Evolutionary conservation across 306 rosid genomes (phyloP), one percentile per base, ranked within the genome.

Genomic region (Dalbergia oliveri): DNA sequence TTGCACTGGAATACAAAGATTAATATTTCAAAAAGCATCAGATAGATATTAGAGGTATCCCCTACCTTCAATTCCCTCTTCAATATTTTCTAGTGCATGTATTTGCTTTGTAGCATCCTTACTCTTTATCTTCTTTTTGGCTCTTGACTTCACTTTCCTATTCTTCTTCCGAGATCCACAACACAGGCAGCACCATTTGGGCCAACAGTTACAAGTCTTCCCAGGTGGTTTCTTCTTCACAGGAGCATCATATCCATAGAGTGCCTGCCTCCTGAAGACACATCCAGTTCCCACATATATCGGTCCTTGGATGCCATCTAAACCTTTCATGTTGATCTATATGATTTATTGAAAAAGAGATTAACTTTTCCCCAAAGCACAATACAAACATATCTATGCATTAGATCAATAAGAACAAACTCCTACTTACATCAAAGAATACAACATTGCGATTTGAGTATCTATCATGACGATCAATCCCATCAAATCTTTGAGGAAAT

Each of bases 241-340:
- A 8, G 98, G 98, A 62, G 98, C 96, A 88, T 94, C 98, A 73
- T 77, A 92, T 61, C 98, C 98, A 21, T 94, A 94, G 6, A 94
- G 97, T 26, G 98, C 98, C 77, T 92, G 97, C 93, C 98, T 88
- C 84, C 98, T 85, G 80, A 94, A 94, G 62, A 94, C 97, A 43
- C 98, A 92, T 63, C 98, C 98, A 53, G 98, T 94, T 79, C 98
- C 98, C 3, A 94, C 98, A 51, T 94, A 94, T 44, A 94, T 92
- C 18, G 98, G 98, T 70, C 98, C 98, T 88, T 94, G 98, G 72
- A 94, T 94, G 18, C 98, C 98, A 51, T 94, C 98, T 65, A 94
- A 85, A 62, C 98, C 98, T 87, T 94, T 94, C 98, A 94, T 92
- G 79, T 94, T 94, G 86, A 94, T 92, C 98, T 90, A 82, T 45